Evolutionary conservation across 352 stramenopile genomes (phyloP).

Genomic region (Pythium dissimile): DNA sequence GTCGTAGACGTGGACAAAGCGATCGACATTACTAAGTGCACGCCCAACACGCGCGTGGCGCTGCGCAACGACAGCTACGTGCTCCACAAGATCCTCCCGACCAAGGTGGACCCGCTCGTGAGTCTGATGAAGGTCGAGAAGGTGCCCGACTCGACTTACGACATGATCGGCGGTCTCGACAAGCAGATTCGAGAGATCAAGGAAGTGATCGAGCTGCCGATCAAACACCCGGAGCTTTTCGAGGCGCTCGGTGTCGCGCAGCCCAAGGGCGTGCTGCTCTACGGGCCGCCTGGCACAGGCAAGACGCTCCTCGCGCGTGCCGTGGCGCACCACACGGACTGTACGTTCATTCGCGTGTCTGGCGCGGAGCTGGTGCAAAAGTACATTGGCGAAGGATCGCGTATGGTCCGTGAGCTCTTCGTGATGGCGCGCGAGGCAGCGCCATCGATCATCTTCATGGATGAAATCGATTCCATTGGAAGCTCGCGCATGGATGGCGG

Average conservation of each 20-base stretch:
- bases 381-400: constrained; percentile 98
- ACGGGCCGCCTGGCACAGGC: constrained; percentile 96
- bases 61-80: constrained; percentile 99
- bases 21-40: constrained; percentile 95
- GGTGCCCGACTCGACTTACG: constrained; percentile 99
- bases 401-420: constrained; percentile 99
- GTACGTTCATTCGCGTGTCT: constrained; percentile 99
- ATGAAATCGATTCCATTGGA: constrained; percentile 99
- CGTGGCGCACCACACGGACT: constrained; percentile 99
- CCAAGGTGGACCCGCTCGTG: constrained; percentile 95
- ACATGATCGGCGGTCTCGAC: constrained; percentile 99
- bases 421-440: constrained; percentile 97
- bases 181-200: constrained; percentile 99
- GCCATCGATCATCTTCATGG: constrained; percentile 99
- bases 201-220: constrained; percentile 99
- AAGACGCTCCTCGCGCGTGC: constrained; percentile 98
- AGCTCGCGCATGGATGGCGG: constrained; percentile 89
- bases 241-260: constrained; percentile 98
- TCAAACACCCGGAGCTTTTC: constrained; percentile 99
- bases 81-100: constrained; percentile 99
- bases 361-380: constrained; percentile 99
- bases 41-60: constrained; percentile 98
- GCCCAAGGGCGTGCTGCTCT: constrained; percentile 95
- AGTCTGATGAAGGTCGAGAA: constrained; percentile 98
- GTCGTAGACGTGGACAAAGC: constrained; percentile 99